A percentile compares a stretch with the other conserved stretches of the same genome.
Evolutionary conservation across 768 basidiomycete species (phyloP).

Genomic region (Pleurotus djamor): DNA sequence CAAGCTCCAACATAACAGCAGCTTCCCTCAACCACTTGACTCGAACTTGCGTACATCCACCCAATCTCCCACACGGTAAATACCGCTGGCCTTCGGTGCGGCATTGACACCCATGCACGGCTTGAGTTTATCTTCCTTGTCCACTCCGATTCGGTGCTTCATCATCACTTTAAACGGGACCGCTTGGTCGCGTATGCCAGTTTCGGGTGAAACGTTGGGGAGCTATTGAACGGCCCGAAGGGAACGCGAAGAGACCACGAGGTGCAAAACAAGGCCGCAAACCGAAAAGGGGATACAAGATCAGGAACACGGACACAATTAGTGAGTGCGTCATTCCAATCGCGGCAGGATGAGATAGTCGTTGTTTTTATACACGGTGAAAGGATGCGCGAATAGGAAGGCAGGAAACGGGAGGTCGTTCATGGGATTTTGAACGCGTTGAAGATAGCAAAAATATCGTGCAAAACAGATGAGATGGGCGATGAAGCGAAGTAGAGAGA

Average conservation of each 20-base stretch:
- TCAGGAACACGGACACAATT: constrained; percentile 2
- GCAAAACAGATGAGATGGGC: neutral
- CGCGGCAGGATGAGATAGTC: neutral
- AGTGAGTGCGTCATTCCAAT: neutral
- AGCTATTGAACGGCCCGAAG: constrained; percentile 37
- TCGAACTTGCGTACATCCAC: constrained; percentile 43
- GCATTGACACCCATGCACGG: constrained; percentile 73
- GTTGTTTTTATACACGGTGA: neutral
- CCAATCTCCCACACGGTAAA: constrained; percentile 59
- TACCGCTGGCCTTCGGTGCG: constrained; percentile 46
- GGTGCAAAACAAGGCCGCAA: neutral
- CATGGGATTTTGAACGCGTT: neutral
- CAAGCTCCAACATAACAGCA: neutral
- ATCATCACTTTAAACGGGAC: constrained; percentile 76
- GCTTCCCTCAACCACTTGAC: constrained; percentile 3
- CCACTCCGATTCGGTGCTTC: constrained; percentile 67
- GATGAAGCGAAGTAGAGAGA: neutral
- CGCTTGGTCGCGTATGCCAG: constrained; percentile 64
- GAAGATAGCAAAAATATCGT: constrained; percentile 6
- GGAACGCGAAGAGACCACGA: neutral
- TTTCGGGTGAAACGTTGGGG: constrained; percentile 68
- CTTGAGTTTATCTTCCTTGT: constrained; percentile 42
- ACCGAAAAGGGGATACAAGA: neutral
- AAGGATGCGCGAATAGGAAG: neutral
- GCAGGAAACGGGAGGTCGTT: neutral